These are phyloP conservation scores for Amylostereum areolatum DNA, from an alignment of 1,284 basidiomycete species.

Conservation along the genomic window DNA sequence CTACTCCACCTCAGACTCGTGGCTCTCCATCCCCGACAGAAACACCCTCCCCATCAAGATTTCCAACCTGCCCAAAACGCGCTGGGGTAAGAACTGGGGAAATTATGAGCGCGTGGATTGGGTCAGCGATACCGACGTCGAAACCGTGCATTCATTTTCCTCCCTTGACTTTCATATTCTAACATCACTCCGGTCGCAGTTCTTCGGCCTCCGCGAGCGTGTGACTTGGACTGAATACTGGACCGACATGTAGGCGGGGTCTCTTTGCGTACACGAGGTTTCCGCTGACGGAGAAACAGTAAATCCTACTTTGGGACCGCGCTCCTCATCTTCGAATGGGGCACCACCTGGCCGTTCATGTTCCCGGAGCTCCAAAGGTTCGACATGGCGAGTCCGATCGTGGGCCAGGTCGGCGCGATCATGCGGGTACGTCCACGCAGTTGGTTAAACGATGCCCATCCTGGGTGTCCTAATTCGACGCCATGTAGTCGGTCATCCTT, in stretches of 20 bases:
- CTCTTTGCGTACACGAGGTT: not conserved
- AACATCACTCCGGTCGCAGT: not conserved
- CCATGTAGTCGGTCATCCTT: conserved; percentile 1
- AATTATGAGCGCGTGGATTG: conserved; percentile 20
- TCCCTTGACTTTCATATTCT: not conserved
- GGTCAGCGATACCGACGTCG: conserved; percentile 19
- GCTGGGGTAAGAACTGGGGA: conserved; percentile 24
- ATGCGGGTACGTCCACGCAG: not conserved
- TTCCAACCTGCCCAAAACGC: conserved; percentile 16
- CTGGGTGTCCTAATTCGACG: no score
- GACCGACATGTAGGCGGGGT: not conserved
- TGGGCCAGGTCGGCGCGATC: not conserved
- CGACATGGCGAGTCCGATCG: not conserved
- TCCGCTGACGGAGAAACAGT: conserved; percentile 9
- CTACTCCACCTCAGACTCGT: conserved; percentile 19
- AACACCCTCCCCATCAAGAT: conserved; percentile 17
- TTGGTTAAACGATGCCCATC: no score
- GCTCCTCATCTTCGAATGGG: conserved; percentile 26
- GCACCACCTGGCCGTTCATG: conserved; percentile 23
- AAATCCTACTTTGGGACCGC: conserved; percentile 17
- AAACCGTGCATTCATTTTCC: conserved; percentile 1
- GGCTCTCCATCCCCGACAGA: conserved; percentile 16
- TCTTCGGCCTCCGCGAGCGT: not conserved
- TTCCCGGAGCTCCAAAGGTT: not conserved
- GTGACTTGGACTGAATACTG: conserved; percentile 3